A percentile compares a stretch with the other conserved stretches of the same genome.
phyloP scores from a whole-genome alignment of 2,329 filamentous ascomycete species.

The Aspergillus sp. region DNA sequence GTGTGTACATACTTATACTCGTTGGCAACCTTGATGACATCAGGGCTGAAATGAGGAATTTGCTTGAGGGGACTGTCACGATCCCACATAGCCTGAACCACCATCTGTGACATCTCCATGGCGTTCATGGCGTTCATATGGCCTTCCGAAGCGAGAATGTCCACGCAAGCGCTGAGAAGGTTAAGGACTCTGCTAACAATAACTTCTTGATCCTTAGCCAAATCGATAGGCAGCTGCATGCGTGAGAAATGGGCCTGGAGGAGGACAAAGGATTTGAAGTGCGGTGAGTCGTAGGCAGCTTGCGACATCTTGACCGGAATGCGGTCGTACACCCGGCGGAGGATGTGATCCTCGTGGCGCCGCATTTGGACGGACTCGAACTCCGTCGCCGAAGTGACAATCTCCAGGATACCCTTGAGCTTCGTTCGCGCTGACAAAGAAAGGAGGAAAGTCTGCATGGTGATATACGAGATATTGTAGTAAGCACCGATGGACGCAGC shows the following conservation, averaged over 20 bases:
- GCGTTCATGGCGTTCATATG: slow-evolving; percentile 96
- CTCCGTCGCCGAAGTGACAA: slow-evolving; percentile 93
- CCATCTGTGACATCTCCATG: slow-evolving; percentile 99
- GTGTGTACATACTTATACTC: slow-evolving; percentile 65
- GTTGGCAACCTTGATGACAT: slow-evolving; percentile 79
- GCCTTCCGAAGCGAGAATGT: slow-evolving; percentile 92
- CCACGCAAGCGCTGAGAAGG: slow-evolving; percentile 86
- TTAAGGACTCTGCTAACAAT: slow-evolving; percentile 82
- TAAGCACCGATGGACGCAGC: slow-evolving; percentile 98
- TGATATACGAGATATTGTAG: slow-evolving; percentile 99
- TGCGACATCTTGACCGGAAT: slow-evolving; percentile 94
- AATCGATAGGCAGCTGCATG: slow-evolving; percentile 92
- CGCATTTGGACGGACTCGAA: slow-evolving; percentile 95
- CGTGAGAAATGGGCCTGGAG: slow-evolving; percentile 96
- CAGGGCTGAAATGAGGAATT: slow-evolving; percentile 88
- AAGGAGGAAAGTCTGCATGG: slow-evolving; percentile 96
- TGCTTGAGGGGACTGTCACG: slow-evolving; percentile 95
- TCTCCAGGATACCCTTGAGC: slow-evolving; percentile 94
- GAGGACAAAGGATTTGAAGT: slow-evolving; percentile 98
- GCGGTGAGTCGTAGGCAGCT: slow-evolving; percentile 82
- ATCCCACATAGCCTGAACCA: slow-evolving; percentile 99
- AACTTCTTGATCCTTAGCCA: slow-evolving; percentile 92
- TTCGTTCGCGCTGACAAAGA: slow-evolving; percentile 87
- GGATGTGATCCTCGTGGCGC: slow-evolving; percentile 82
- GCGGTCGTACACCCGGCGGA: slow-evolving; percentile 90